Evolutionary conservation across 345 rosid genomes (phyloP), one percentile per base, ranked within the genome.

Genomic region (Populus ilicifolia): DNA sequence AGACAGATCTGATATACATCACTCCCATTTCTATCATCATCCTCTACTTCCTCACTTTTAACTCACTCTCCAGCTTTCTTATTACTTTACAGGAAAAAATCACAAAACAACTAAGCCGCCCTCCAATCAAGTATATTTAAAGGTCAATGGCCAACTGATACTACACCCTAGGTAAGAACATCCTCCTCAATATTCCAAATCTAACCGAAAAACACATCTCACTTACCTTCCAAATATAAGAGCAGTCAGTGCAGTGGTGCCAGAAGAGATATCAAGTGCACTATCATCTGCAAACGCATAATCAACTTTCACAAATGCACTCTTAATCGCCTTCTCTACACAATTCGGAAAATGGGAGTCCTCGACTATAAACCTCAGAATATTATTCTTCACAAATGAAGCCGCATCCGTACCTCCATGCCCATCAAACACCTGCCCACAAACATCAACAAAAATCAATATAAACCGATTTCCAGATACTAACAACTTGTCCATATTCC

Each of bases 391-490:
- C 77, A 92, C 88, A 84, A 92, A 96, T 59, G 81, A 79, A 48
- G 99, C 95, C 43, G 98, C 99, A 86, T 96, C 98, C 6, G 90
- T 90, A 52, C 99, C 99, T 68, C 98, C 99, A 23, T 96, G 99
- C 71, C 99, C 99, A 74, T 96, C 98, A 87, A 96, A 96, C 27
- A 93, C 98, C 98, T 96, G 88, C 62, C 69, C 80, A 83, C 80
- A 61, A 12, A 78, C 44, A 77, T 52, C 43, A 23, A 23, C 8
- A 71, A 69, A 77, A 41, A 74, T 83, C 67, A 76, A 67, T 75
- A 64, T 75, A 67, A 23, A 16, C 35, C 44, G 25, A 70, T 30
- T 63, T 68, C 70, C 36, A 61, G 48, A 36, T 20, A 79, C 46
- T 41, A 41, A 41, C 46, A 10, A 11, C 46, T 41, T 41, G 46